Evolutionary conservation across 805 yeast genomes (phyloP).

Genomic region (Ogataea zsoltii): DNA sequence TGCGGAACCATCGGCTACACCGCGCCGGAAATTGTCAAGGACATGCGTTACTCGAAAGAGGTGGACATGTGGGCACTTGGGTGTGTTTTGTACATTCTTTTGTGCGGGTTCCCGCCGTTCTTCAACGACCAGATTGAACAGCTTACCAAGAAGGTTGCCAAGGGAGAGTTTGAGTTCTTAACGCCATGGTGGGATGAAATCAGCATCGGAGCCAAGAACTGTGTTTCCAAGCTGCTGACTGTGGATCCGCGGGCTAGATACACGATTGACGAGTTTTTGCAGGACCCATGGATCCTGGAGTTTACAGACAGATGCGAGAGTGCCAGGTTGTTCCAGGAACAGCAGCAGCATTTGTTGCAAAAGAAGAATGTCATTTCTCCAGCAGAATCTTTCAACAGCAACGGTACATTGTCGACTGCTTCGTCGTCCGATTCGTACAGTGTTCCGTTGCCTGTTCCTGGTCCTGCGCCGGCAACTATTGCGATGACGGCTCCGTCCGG

Average conservation of each 20-base stretch:
- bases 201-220: constrained; percentile 62
- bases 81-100: constrained; percentile 86
- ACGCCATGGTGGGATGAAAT: constrained; percentile 92
- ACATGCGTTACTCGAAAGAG: constrained; percentile 86
- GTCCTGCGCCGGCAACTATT: constrained; percentile 4
- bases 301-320: constrained; percentile 34
- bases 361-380: constrained; percentile 10
- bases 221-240: constrained; percentile 65
- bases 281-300: constrained; percentile 72
- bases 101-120: constrained; percentile 98
- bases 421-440: background rate
- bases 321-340: constrained; percentile 24
- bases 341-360: constrained; percentile 18
- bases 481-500: constrained; percentile 10
- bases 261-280: constrained; percentile 68
- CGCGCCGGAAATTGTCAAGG: constrained; percentile 96
- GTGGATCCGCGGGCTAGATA: constrained; percentile 71
- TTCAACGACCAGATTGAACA: constrained; percentile 79
- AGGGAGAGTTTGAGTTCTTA: constrained; percentile 72
- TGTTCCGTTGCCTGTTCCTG: constrained; percentile 9
- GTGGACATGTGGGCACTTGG: constrained; percentile 99
- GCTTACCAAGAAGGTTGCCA: constrained; percentile 76
- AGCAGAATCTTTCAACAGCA: background rate
- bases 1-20: constrained; percentile 99
- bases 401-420: background rate